Percentiles rank a stretch among this genome's conserved stretches.
Evolutionary conservation across 305 asterid genomes (phyloP).

Genomic region (Fraxinus nigra): DNA sequence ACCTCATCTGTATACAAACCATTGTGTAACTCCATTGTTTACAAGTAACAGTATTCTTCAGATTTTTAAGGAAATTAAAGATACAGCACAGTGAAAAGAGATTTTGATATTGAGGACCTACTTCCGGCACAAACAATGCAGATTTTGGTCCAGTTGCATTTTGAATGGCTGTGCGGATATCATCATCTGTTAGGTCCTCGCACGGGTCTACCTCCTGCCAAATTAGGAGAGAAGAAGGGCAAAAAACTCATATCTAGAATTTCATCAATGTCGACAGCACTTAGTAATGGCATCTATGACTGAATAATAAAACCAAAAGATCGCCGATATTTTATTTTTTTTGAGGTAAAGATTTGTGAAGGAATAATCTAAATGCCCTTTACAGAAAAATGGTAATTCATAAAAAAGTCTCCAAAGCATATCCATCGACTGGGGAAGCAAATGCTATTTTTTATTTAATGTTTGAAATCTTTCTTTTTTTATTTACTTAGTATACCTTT

Average conservation of each 20-base stretch:
- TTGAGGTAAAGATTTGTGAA: neutral
- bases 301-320: neutral
- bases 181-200: slow-evolving; percentile 77
- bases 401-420: neutral
- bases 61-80: slow-evolving; percentile 1
- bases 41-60: neutral
- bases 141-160: slow-evolving; percentile 84
- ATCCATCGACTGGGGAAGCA: neutral
- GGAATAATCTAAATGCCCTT: neutral
- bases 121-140: slow-evolving; percentile 83
- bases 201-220: slow-evolving; percentile 90
- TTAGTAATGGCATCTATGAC: neutral
- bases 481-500: neutral
- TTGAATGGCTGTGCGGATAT: slow-evolving; percentile 85
- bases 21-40: no score
- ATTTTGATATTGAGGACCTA: slow-evolving; percentile 32
- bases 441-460: neutral
- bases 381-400: neutral
- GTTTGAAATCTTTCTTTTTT: neutral
- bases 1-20: no score
- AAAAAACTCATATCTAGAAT: neutral
- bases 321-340: neutral
- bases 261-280: neutral
- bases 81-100: neutral
- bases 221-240: slow-evolving; percentile 20